Conservation (phyloP, 768 basidiomycete genomes). For the Rhodotorula diobovata region DNA sequence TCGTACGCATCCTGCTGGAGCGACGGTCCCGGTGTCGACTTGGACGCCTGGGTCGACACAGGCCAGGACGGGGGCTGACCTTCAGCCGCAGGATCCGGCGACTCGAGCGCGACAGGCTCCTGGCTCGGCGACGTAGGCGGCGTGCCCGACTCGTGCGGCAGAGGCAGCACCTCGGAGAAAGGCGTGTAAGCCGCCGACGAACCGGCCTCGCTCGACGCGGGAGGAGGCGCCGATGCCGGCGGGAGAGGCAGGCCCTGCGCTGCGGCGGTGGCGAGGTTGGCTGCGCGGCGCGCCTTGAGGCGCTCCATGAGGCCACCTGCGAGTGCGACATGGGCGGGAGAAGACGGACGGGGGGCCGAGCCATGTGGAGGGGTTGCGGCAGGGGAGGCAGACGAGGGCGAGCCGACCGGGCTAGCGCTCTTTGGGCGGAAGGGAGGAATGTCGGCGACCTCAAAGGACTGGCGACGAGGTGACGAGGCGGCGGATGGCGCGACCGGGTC, state of each 20-base stretch:
- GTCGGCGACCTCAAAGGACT: neutral
- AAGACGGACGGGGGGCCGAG: neutral
- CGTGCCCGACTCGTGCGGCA: neutral
- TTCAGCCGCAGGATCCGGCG: neutral
- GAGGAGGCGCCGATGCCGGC: neutral
- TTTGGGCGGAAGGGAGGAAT: neutral
- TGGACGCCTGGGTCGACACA: neutral
- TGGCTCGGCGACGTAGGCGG: neutral
- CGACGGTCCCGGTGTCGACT: too few relatives aligned
- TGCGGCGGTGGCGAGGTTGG: neutral
- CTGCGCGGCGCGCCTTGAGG: slow-evolving; percentile 22
- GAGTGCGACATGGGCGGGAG: slow-evolving; percentile 6
- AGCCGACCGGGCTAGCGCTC: neutral
- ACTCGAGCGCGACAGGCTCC: neutral
- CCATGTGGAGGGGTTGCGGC: neutral
- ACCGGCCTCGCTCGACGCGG: neutral
- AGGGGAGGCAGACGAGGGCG: neutral
- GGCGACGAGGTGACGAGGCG: neutral
- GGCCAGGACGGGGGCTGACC: neutral
- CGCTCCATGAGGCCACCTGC: slow-evolving; percentile 20
- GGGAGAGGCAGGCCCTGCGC: neutral
- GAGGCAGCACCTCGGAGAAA: neutral
- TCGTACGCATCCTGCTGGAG: neutral
- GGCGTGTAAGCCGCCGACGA: neutral
- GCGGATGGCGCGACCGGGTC: neutral